Evolutionary conservation across 768 basidiomycete genomes (phyloP).

Genomic region (Mycena epipterygia): DNA sequence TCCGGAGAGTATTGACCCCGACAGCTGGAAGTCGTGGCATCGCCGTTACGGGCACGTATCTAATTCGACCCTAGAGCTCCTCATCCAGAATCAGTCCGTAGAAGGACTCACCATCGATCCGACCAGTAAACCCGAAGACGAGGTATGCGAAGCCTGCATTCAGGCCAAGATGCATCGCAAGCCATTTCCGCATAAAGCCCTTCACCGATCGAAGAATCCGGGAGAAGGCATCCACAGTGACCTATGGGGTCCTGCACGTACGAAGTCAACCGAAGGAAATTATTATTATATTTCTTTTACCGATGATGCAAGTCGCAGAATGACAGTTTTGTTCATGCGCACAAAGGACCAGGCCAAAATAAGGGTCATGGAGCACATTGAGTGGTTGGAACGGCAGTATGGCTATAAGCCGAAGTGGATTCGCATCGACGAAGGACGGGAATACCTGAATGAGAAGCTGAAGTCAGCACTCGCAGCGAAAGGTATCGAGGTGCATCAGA

Average conservation of each 20-base stretch:
- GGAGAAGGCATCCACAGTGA: constrained; percentile 16
- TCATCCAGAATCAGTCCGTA: background rate
- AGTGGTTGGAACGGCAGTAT: constrained; percentile 30
- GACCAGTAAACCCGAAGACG: background rate
- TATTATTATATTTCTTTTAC: background rate
- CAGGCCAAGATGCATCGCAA: constrained; percentile 19
- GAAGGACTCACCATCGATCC: constrained; percentile 22
- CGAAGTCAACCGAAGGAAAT: background rate
- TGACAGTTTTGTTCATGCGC: constrained; percentile 32
- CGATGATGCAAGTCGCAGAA: constrained; percentile 30
- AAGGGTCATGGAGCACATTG: constrained; percentile 34
- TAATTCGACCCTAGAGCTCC: constrained; percentile 1
- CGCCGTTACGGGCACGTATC: constrained; percentile 11
- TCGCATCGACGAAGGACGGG: constrained; percentile 45
- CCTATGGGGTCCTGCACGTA: constrained; percentile 8
- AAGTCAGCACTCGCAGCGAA: constrained; percentile 35
- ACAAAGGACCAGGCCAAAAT: constrained; percentile 33
- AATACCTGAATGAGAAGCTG: constrained; percentile 44
- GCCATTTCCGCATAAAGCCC: no score
- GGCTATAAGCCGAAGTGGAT: constrained; percentile 27
- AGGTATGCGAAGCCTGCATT: constrained; percentile 20
- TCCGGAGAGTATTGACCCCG: background rate
- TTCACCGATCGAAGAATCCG: no score
- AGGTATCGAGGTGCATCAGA: constrained; percentile 48
- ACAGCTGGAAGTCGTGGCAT: constrained; percentile 24